These are phyloP conservation scores for Lactuca saligna DNA, from an alignment of 129 eudicot genomes.

Conservation along the genomic window DNA sequence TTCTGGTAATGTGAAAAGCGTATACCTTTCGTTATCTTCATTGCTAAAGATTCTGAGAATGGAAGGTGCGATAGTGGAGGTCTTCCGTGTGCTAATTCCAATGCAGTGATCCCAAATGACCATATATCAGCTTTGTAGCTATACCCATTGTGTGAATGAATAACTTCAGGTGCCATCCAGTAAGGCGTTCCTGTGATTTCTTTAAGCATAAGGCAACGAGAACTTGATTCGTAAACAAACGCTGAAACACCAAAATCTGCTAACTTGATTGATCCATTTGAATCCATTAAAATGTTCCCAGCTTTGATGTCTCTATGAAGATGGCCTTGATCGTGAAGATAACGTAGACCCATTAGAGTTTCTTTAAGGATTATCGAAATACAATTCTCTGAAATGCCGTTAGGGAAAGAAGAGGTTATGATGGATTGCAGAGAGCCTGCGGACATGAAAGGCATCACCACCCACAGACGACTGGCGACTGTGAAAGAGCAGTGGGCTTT, in stretches of 20 bases:
- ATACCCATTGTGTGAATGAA: slow-evolving; percentile 65
- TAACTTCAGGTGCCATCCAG: slow-evolving; percentile 95
- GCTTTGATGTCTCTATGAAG: slow-evolving; percentile 78
- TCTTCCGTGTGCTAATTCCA: slow-evolving; percentile 73
- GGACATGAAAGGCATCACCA: slow-evolving; percentile 86
- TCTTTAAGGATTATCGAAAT: slow-evolving; percentile 58
- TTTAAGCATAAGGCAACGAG: slow-evolving; percentile 33
- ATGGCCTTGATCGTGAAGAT: slow-evolving; percentile 79
- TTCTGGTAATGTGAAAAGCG: slow-evolving; percentile 65
- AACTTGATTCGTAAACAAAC: slow-evolving; percentile 48
- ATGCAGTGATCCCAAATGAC: slow-evolving; percentile 80
- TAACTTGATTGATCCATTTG: slow-evolving; percentile 52
- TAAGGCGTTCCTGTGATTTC: slow-evolving; percentile 70
- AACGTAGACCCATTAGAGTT: slow-evolving; percentile 47
- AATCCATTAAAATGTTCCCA: slow-evolving; percentile 64
- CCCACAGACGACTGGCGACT: slow-evolving; percentile 65
- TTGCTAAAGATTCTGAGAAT: slow-evolving; percentile 52
- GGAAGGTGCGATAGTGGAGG: slow-evolving; percentile 78
- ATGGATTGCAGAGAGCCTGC: slow-evolving; percentile 76
- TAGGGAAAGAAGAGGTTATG: slow-evolving; percentile 50
- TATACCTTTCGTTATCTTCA: slow-evolving; percentile 62
- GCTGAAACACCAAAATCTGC: slow-evolving; percentile 86
- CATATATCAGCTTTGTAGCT: slow-evolving; percentile 76
- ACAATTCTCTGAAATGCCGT: slow-evolving; percentile 59
- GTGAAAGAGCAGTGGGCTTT: slow-evolving; percentile 69